Base-by-base conservation (phyloP, 805 yeast species). In the Wickerhamomyces chambardii region DNA sequence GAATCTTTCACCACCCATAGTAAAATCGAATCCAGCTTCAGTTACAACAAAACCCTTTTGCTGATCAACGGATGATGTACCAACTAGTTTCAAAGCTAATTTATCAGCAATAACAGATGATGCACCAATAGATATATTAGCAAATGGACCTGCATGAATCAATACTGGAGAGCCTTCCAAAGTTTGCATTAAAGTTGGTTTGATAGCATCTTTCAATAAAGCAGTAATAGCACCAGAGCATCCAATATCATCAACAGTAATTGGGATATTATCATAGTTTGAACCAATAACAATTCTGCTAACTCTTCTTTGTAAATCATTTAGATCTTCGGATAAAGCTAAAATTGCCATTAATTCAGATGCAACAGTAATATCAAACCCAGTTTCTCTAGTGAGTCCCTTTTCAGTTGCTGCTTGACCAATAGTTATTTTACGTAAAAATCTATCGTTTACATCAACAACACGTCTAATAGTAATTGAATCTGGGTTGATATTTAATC, bases 1-100 rank as follows among this genome's bases (percentile, higher is more conserved):
- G 65, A 90, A 90, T 53, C 97, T 75, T 68, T 90, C 98, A 48
- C 97, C 97, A 46, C 98, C 98, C 97, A 90, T 90, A 33, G 97
- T 90, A 69, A 92, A 90, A 62, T 90, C 97, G 64, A 90, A 90
- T 35, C 98, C 98, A 28, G 97, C 97, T 61, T 90, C 98, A 34
- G 98, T 90, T 41, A 90, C 85, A 36, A 87, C 97, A 55, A 75
- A 90, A 46, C 97, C 97, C 36, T 76, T 70, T 55, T 43, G 71
- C 29, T 66, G 61, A 35, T 68, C 70, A 6, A 30, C 27, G 28
- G 40, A 36, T 29, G 38, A 37, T 26, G 75, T 66, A 49, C 92
- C 92, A 15, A 95, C 87, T 48, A 90, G 74, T 63, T 90, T 87
- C 55, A 90, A 70, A 5, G 95, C 98, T 61, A 90, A 75, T 58